A percentile compares a stretch with the other conserved stretches of the same genome.
Conservation (phyloP, 352 stramenopile genomes). For the Bremia lactucae region DNA sequence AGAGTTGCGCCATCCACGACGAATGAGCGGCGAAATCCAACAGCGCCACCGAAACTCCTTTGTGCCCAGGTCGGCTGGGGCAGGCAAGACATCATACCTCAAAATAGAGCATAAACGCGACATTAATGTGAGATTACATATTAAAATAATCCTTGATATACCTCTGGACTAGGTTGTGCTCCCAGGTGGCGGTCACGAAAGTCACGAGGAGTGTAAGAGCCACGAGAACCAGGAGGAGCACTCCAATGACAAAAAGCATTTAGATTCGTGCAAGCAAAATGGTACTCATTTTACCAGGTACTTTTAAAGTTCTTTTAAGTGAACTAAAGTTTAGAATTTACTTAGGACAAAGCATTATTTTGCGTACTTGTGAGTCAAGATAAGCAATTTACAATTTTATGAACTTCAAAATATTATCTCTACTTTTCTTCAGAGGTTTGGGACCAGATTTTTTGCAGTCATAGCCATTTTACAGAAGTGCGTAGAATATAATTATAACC, state of each 20-base stretch:
- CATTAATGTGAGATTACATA: neutral
- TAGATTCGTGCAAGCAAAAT: too few species aligned
- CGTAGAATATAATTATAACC: too few species aligned
- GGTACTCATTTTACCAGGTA: too few species aligned
- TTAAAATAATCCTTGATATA: neutral
- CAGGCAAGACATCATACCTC: conserved; percentile 46
- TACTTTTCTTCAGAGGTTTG: too few species aligned
- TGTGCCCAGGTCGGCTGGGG: conserved; percentile 60
- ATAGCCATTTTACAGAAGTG: too few species aligned
- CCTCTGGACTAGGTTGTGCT: conserved; percentile 56
- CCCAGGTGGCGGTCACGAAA: conserved; percentile 67
- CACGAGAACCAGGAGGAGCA: conserved; percentile 37
- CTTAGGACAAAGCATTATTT: too few species aligned
- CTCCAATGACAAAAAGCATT: conserved; percentile 21
- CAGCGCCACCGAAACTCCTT: conserved; percentile 74
- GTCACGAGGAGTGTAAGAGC: conserved; percentile 48
- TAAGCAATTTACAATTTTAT: too few species aligned
- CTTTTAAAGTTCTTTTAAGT: too few species aligned
- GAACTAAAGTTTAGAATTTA: too few species aligned
- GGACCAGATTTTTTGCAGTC: too few species aligned
- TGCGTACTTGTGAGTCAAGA: too few species aligned
- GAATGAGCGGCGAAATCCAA: conserved; percentile 49
- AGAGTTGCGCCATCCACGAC: conserved; percentile 37
- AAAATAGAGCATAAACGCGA: conserved; percentile 4
- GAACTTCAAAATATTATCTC: too few species aligned